Evolutionary conservation across 495 filamentous ascomycete genomes (phyloP).

Genomic region (Chaetomidium leptoderma): DNA sequence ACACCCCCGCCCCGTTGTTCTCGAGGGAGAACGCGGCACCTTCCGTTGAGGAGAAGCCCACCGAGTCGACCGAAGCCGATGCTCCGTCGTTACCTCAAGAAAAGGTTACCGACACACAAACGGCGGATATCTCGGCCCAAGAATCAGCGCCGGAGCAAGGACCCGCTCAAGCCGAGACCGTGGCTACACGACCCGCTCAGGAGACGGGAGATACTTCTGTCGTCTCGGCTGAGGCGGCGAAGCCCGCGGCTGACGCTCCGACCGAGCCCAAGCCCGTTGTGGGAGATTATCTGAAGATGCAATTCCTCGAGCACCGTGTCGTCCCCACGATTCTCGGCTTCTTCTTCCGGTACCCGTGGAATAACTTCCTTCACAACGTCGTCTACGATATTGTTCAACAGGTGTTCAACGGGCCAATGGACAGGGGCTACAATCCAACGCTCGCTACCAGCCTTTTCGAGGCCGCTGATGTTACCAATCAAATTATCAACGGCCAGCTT

Average conservation of each 20-base stretch:
- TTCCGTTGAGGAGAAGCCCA: neutral
- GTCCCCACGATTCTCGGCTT: conserved; percentile 96
- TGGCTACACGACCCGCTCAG: neutral
- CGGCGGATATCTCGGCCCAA: conserved; percentile 1
- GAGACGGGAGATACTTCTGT: conserved; percentile 22
- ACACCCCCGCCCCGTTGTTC: conserved; percentile 67
- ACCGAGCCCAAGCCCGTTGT: conserved; percentile 66
- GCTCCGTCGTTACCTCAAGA: neutral
- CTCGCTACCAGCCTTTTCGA: conserved; percentile 94
- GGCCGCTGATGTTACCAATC: conserved; percentile 79
- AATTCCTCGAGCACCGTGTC: conserved; percentile 89
- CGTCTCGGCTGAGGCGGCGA: conserved; percentile 15
- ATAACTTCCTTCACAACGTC: conserved; percentile 99
- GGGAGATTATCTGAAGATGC: conserved; percentile 94
- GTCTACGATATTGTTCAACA: conserved; percentile 99
- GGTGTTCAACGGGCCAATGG: conserved; percentile 98
- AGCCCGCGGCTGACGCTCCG: conserved; percentile 15
- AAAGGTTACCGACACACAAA: neutral
- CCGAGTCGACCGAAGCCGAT: neutral
- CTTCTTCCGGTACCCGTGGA: conserved; percentile 99
- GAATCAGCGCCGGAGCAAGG: neutral
- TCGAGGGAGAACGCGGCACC: conserved; percentile 22
- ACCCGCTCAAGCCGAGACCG: neutral
- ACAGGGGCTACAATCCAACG: conserved; percentile 85
- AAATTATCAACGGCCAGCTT: conserved; percentile 85